Percentiles rank a stretch among this genome's conserved stretches.
Conservation (phyloP, 192 early-diverging fungal species). For the Linnemannia elongata region DNA sequence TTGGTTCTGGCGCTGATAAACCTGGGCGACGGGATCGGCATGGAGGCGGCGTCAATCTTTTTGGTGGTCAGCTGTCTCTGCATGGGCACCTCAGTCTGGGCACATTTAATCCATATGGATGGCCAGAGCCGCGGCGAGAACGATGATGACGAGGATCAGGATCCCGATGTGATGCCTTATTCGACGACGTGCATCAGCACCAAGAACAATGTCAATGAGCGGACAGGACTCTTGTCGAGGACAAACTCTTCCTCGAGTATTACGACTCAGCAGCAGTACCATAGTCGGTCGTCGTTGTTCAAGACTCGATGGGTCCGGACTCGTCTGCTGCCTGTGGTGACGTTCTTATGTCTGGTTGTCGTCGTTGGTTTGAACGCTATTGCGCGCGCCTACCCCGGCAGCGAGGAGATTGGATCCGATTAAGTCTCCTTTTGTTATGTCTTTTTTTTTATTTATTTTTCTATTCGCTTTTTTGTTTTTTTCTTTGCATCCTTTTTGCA, state of each 20-base stretch:
- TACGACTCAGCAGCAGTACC: not conserved
- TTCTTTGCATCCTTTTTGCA: not conserved
- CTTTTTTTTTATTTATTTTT: not conserved
- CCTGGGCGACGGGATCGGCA: constrained; percentile 46
- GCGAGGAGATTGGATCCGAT: constrained; percentile 17
- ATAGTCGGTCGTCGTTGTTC: constrained; percentile 8
- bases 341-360: constrained; percentile 22
- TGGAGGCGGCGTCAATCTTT: constrained; percentile 43
- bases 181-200: not conserved
- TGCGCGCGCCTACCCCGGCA: constrained; percentile 4
- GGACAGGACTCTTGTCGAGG: constrained; percentile 26
- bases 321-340: constrained; percentile 38
- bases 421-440: not conserved
- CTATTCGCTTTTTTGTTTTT: not conserved
- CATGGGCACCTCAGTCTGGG: constrained; percentile 54
- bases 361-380: constrained; percentile 35
- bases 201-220: constrained; percentile 23
- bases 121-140: constrained; percentile 2
- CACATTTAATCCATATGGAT: constrained; percentile 52
- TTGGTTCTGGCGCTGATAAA: constrained; percentile 49
- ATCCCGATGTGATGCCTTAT: not conserved
- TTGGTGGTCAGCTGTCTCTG: constrained; percentile 45
- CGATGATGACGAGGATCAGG: constrained; percentile 2
- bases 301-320: constrained; percentile 38
- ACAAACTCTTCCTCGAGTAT: not conserved